Percentiles rank a stretch among this genome's conserved stretches.
These are phyloP conservation scores for Ganoderma sp. DNA, from an alignment of 1,284 basidiomycete species.

Conservation along the genomic window DNA sequence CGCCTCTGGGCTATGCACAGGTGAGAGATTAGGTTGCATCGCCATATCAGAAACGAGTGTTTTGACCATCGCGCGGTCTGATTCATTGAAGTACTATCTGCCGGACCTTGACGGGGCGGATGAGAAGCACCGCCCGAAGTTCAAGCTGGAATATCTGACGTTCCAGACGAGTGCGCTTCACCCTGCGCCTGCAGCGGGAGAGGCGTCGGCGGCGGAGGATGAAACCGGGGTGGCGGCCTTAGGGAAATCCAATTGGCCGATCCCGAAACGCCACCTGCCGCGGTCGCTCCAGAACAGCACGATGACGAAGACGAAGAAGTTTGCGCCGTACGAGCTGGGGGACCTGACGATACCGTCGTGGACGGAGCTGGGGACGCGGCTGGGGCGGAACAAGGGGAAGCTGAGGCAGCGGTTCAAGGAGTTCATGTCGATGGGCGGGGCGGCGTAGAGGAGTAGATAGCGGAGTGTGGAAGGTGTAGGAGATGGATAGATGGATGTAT, in stretches of 20 bases:
- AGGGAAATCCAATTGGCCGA: conserved; percentile 49
- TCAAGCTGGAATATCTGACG: conserved; percentile 83
- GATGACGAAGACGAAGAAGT: conserved; percentile 56
- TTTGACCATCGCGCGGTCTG: conserved; percentile 18
- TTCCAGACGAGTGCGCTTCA: conserved; percentile 53
- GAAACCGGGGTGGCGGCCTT: conserved; percentile 2
- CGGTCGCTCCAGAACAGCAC: conserved; percentile 53
- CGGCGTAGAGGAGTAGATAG: conserved; percentile 35
- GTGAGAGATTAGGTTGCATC: conserved; percentile 47
- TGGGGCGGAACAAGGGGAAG: conserved; percentile 60
- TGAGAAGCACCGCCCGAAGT: conserved; percentile 61
- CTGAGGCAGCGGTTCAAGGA: conserved; percentile 68
- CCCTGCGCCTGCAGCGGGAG: conserved; percentile 37
- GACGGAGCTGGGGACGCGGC: conserved; percentile 69
- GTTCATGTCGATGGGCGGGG: conserved; percentile 73
- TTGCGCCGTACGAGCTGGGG: conserved; percentile 71
- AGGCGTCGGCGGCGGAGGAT: conserved; percentile 29
- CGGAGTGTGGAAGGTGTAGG: conserved; percentile 10
- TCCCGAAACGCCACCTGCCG: conserved; percentile 74
- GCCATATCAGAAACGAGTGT: conserved; percentile 7
- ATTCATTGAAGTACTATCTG: conserved; percentile 69
- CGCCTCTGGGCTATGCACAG: conserved; percentile 84
- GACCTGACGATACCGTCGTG: conserved; percentile 84
- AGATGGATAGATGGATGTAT: conserved; percentile 13
- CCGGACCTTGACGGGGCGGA: conserved; percentile 67